Base-by-base conservation (phyloP, 768 basidiomycete species). In the Fomitopsis pulvina region DNA sequence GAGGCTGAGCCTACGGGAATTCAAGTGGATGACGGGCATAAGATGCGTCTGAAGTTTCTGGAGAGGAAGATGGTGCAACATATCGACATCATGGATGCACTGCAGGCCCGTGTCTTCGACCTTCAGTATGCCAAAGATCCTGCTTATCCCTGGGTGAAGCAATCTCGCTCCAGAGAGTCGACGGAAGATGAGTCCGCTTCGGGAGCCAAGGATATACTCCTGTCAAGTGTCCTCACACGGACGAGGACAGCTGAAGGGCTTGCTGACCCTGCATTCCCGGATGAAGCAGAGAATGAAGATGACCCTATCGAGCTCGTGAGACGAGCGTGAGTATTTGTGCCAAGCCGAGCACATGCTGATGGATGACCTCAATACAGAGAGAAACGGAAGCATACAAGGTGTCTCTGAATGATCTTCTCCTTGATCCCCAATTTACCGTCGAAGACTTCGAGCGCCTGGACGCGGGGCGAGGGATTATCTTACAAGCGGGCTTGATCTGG, bases 41-140 rank as follows among this genome's bases (percentile, higher is more conserved):
- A 44, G 42, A 44, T 44, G 9, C 42, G 42, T 11, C 6, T 21
- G 12, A 44, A 44, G 28, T 5, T 24, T 12, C 42, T 44, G 24
- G 25, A 12, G 6, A 44, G 24, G 25, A 27, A 44, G 22, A 44
- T 44, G 42, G 18, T 44, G 9, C 14, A 22, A 44, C 6, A 9
- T 8, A 22, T 44, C 20, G 25, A 44, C 9, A 26, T 44, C 8
- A 22, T 44, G 42, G 42, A 44, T 18, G 42, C 42, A 6, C 24
- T 44, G 42, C 8, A 44, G 28, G 42, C 6, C 11, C 42, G 42
- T 12, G 42, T 44, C 8, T 44, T 44, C 25, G 42, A 44, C 18
- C 42, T 44, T 10, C 42, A 44, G 25, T 44, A 44, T 26, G 42
- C 42, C 14, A 12, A 44, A 26, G 42, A 44, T 44, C 42, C 42